phyloP scores from a whole-genome alignment of 2,329 filamentous ascomycete species.

The Stemphylium lycopersici region DNA sequence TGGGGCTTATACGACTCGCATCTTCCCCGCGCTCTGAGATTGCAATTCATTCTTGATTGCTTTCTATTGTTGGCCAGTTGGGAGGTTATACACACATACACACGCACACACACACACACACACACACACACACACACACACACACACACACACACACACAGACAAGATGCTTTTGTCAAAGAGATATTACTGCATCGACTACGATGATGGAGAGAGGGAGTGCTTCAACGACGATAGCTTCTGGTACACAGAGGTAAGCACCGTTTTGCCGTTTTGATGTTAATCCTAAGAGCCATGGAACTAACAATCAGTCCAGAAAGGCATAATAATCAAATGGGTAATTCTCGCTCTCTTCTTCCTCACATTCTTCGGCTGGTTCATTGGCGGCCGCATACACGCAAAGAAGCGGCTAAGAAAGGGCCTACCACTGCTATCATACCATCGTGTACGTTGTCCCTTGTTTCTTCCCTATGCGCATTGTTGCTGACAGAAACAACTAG shows the following conservation, averaged over 20 bases:
- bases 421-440: slow-evolving; percentile 69
- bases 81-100: neutral
- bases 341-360: slow-evolving; percentile 68
- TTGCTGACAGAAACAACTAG: slow-evolving; percentile 26
- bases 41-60: neutral
- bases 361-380: slow-evolving; percentile 65
- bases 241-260: slow-evolving; percentile 42
- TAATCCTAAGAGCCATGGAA: neutral
- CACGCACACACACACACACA: neutral
- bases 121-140: neutral
- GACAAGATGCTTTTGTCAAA: slow-evolving; percentile 32
- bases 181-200: slow-evolving; percentile 38
- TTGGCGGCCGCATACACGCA: slow-evolving; percentile 74
- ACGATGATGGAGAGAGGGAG: slow-evolving; percentile 31
- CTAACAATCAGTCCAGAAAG: slow-evolving; percentile 55
- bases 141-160: neutral
- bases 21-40: neutral
- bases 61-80: neutral
- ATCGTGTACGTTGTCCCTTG: slow-evolving; percentile 54
- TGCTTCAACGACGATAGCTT: slow-evolving; percentile 42
- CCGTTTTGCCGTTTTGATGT: neutral
- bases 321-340: slow-evolving; percentile 72
- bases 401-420: slow-evolving; percentile 69
- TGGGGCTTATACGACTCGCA: slow-evolving; percentile 9
- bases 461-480: neutral